Conservation (phyloP, 208 protist species). For the Wallacemonas sp. region DNA sequence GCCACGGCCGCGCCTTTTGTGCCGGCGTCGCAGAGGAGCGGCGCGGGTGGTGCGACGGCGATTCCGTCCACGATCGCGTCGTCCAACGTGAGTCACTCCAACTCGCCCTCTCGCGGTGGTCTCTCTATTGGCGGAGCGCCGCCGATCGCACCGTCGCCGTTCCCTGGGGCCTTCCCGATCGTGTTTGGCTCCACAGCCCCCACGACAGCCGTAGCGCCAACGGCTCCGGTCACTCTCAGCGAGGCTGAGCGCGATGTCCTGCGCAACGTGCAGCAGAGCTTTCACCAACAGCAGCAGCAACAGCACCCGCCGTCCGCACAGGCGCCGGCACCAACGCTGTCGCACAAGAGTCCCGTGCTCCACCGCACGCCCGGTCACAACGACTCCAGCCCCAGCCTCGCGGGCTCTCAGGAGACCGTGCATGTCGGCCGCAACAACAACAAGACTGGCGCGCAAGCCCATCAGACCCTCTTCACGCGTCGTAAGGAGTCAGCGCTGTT, state of each 20-base stretch:
- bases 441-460: background rate
- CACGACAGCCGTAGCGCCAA: no score
- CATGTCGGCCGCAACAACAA: background rate
- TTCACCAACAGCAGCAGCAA: constrained; percentile 32
- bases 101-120: constrained; percentile 1
- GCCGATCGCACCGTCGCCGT: constrained; percentile 29
- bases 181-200: constrained; percentile 17
- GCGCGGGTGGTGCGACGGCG: background rate
- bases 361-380: constrained; percentile 7
- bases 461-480: background rate
- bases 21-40: background rate
- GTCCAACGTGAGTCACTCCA: background rate
- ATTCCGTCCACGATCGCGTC: constrained; percentile 3
- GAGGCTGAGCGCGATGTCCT: constrained; percentile 49
- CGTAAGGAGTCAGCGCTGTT: background rate
- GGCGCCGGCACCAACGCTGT: no score
- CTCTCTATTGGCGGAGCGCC: constrained; percentile 8
- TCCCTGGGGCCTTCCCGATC: constrained; percentile 41
- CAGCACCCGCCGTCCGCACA: no score
- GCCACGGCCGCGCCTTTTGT: background rate
- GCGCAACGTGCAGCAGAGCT: constrained; percentile 48
- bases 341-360: background rate
- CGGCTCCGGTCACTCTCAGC: constrained; percentile 63
- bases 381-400: background rate
- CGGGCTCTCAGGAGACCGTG: background rate